Percentiles rank a stretch among this genome's conserved stretches.
phyloP scores from a whole-genome alignment of 2,329 filamentous ascomycete genomes.

The Meredithiella fracta region DNA sequence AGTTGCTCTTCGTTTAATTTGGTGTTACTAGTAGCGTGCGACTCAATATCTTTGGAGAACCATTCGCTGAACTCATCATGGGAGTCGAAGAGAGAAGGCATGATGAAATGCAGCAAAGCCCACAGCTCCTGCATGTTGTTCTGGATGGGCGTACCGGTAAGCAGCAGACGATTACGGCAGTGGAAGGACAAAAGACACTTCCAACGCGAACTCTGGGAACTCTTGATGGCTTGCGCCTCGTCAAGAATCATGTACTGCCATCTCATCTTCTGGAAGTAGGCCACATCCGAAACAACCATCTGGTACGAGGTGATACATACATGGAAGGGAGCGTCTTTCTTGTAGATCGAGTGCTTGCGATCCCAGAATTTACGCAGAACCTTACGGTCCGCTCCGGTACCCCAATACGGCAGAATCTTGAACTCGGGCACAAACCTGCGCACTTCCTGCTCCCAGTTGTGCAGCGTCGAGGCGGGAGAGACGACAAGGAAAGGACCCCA shows the following conservation, averaged over 20 bases:
- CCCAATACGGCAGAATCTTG: constrained; percentile 96
- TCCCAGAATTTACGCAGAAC: constrained; percentile 98
- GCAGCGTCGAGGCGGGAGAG: constrained; percentile 83
- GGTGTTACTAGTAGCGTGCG: constrained; percentile 96
- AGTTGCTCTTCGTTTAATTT: constrained; percentile 98
- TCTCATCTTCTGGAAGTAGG: constrained; percentile 97
- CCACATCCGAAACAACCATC: constrained; percentile 84
- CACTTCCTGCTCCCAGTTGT: constrained; percentile 99
- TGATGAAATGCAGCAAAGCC: constrained; percentile 96
- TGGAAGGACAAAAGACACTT: constrained; percentile 88
- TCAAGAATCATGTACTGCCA: constrained; percentile 99
- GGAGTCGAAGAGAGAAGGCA: constrained; percentile 95
- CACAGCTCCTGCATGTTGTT: constrained; percentile 99
- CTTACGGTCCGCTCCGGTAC: constrained; percentile 82
- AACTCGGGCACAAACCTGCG: constrained; percentile 83
- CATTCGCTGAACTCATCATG: constrained; percentile 87
- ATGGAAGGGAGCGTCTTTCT: constrained; percentile 83
- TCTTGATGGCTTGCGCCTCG: constrained; percentile 98
- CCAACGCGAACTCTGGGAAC: constrained; percentile 89
- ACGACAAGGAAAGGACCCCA: constrained; percentile 97
- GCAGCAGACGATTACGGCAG: constrained; percentile 79
- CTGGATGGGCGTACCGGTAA: constrained; percentile 95
- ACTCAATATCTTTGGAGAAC: constrained; percentile 95
- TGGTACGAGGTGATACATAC: constrained; percentile 95
- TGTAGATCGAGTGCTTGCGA: constrained; percentile 91